These are phyloP conservation scores for Stentor roeselii DNA, from an alignment of 73 alveolate genomes.

Conservation along the genomic window DNA sequence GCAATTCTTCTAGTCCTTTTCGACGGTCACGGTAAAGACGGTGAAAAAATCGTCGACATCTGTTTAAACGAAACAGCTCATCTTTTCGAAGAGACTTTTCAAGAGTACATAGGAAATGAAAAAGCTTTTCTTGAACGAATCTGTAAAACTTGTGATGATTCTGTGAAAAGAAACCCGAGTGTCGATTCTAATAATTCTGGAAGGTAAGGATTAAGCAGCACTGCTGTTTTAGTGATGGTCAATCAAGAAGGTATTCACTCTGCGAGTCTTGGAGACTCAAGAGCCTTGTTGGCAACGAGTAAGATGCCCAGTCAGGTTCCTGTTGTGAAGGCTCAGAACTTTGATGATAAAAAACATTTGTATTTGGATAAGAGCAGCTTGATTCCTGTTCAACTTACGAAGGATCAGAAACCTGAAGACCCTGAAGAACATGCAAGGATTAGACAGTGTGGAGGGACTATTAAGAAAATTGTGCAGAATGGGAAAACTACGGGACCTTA, in stretches of 20 bases:
- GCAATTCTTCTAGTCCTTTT: conserved; percentile 17
- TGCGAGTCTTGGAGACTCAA: conserved; percentile 14
- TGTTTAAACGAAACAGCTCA: background rate
- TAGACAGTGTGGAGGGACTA: background rate
- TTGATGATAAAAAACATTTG: background rate
- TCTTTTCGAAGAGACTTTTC: background rate
- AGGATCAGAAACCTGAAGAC: conserved; percentile 21
- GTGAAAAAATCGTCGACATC: conserved; percentile 21
- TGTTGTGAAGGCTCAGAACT: background rate
- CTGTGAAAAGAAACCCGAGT: background rate
- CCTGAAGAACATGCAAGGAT: conserved; percentile 18
- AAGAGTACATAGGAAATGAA: background rate
- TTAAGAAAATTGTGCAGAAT: background rate
- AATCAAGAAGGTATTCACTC: background rate
- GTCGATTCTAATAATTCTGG: background rate
- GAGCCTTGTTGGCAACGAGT: background rate
- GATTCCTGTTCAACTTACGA: background rate
- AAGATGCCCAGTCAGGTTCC: background rate
- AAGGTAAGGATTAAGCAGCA: background rate
- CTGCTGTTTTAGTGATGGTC: background rate
- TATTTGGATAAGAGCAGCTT: background rate
- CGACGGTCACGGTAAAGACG: conserved; percentile 29
- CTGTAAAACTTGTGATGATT: background rate
- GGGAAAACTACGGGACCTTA: background rate
- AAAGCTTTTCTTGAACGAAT: background rate